These are phyloP conservation scores for Spathaspora sp. DNA, from an alignment of 805 yeast species.

Conservation along the genomic window DNA sequence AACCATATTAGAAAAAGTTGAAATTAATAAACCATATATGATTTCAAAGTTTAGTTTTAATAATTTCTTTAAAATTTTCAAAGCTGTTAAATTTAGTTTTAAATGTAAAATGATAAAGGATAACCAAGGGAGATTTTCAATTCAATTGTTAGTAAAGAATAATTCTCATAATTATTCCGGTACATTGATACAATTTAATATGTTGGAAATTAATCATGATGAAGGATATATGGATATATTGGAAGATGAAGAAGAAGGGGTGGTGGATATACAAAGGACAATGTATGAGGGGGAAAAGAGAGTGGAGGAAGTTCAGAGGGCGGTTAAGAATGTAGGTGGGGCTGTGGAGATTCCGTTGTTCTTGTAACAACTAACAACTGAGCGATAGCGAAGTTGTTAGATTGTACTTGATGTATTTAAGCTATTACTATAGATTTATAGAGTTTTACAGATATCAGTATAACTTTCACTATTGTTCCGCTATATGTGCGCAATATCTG, in stretches of 20 bases:
- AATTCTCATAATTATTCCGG: slow-evolving; percentile 28
- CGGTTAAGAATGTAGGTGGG: slow-evolving; percentile 33
- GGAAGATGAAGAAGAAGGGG: slow-evolving; percentile 5
- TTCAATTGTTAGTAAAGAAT: slow-evolving; percentile 35
- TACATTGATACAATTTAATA: slow-evolving; percentile 35
- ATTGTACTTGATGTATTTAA: too few species aligned
- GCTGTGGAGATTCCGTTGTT: slow-evolving; percentile 45
- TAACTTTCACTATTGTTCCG: too few species aligned
- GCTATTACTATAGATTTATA: too few species aligned
- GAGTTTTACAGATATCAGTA: too few species aligned
- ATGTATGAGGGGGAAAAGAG: slow-evolving; percentile 1
- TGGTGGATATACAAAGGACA: slow-evolving; percentile 1
- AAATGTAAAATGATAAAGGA: slow-evolving; percentile 40
- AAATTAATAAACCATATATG: slow-evolving; percentile 19
- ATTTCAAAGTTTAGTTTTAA: slow-evolving; percentile 29
- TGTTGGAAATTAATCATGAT: slow-evolving; percentile 25
- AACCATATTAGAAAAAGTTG: slow-evolving; percentile 58
- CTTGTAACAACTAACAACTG: slow-evolving; percentile 13
- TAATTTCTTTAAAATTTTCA: slow-evolving; percentile 29
- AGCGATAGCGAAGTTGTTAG: too few species aligned
- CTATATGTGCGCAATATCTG: too few species aligned
- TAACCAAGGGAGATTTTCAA: slow-evolving; percentile 28
- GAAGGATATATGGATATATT: slow-evolving; percentile 4
- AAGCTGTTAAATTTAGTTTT: slow-evolving; percentile 34
- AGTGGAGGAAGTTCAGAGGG: slow-evolving; percentile 1